Evolutionary conservation across 208 protist species (phyloP).

Genomic region (Sergeia podlipaevii): DNA sequence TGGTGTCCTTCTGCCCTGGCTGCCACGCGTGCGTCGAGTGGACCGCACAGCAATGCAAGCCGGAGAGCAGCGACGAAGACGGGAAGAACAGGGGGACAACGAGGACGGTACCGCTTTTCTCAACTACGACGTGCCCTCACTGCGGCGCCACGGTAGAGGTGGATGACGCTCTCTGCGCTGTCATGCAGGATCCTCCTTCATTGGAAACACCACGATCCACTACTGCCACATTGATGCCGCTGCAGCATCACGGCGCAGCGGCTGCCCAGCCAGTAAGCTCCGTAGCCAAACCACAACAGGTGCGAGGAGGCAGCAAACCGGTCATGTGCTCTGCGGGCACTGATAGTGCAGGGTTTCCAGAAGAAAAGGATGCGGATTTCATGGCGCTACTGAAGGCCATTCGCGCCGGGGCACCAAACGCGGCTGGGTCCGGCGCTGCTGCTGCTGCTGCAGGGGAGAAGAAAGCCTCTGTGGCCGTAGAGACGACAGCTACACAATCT

Average conservation of each 20-base stretch:
- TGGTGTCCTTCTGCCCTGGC: neutral
- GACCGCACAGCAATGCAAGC: neutral
- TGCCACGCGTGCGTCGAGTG: conserved; percentile 4
- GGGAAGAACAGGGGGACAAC: too few species aligned
- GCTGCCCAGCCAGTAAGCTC: neutral
- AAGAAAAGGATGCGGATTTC: conserved; percentile 13
- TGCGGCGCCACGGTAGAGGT: neutral
- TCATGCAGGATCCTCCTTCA: too few species aligned
- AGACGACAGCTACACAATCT: too few species aligned
- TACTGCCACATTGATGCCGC: neutral
- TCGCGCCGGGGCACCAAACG: too few species aligned
- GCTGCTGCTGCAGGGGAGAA: too few species aligned
- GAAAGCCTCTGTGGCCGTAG: too few species aligned
- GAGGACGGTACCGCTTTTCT: too few species aligned
- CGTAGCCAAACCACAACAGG: too few species aligned
- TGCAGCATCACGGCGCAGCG: neutral
- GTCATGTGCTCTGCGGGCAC: conserved; percentile 21
- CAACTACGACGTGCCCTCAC: conserved; percentile 6
- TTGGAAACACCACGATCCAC: too few species aligned
- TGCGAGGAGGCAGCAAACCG: neutral
- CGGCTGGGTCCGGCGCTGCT: too few species aligned
- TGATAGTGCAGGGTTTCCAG: conserved; percentile 24
- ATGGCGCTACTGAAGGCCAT: conserved; percentile 21
- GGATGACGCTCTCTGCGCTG: conserved; percentile 1
- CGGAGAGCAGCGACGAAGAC: too few species aligned